Conservation (phyloP, 116 monocot species). For the Cymodocea nodosa region DNA sequence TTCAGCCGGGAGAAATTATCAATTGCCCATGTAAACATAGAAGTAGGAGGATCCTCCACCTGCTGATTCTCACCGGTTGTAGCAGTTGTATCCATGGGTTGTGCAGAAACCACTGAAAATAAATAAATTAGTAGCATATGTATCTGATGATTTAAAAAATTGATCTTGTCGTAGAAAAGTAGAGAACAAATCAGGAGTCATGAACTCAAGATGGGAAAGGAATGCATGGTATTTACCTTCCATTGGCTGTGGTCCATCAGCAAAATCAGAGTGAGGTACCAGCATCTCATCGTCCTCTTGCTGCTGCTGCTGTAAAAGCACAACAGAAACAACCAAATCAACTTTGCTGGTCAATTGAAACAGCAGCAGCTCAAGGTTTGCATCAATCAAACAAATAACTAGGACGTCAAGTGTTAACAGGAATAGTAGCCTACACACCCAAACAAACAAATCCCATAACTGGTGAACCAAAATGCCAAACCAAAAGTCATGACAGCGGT, state of each 20-base stretch:
- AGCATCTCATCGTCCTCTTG: conserved; percentile 85
- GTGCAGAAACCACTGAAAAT: conserved; percentile 18
- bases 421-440: too few relatives aligned
- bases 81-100: conserved; percentile 24
- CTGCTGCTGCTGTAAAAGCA: conserved; percentile 27
- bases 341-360: background rate
- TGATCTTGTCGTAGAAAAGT: background rate
- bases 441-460: too few relatives aligned
- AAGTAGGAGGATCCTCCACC: conserved; percentile 67
- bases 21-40: conserved; percentile 81
- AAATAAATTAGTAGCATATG: background rate
- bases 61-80: conserved; percentile 48
- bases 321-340: background rate
- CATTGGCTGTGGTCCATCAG: conserved; percentile 60
- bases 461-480: too few relatives aligned
- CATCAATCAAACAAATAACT: background rate
- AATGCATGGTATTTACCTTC: conserved; percentile 32
- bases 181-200: background rate
- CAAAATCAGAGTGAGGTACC: conserved; percentile 45
- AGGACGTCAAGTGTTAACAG: background rate
- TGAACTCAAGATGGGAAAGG: background rate
- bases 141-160: conserved; percentile 1
- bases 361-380: background rate
- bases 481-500: too few relatives aligned
- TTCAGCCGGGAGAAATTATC: conserved; percentile 82